Percentiles rank a stretch among this genome's conserved stretches.
These are phyloP conservation scores for Hypocrella siamensis DNA, from an alignment of 2,329 filamentous ascomycete genomes.

Conservation along the genomic window DNA sequence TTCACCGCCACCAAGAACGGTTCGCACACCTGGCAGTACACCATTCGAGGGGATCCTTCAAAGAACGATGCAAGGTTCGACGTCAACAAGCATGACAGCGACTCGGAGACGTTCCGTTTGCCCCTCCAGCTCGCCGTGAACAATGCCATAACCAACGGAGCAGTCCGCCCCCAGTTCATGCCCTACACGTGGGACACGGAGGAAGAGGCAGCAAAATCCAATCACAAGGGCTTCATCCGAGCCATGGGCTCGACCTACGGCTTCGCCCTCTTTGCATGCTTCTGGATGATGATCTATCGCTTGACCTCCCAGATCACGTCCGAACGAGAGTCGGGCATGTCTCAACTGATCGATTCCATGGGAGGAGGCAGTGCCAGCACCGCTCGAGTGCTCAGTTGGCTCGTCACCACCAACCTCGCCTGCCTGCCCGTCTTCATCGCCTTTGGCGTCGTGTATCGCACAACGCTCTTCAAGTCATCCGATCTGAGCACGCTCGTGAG, in stretches of 20 bases:
- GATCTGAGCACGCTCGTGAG: slow-evolving; percentile 17
- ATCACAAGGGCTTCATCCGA: too few relatives aligned
- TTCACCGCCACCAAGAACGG: slow-evolving; percentile 1
- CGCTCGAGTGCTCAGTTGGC: slow-evolving; percentile 11
- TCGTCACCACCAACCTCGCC: slow-evolving; percentile 11
- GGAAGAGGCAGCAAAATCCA: too few relatives aligned
- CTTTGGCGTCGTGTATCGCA: slow-evolving; percentile 18
- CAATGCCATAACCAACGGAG: slow-evolving; percentile 14
- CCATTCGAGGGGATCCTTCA: slow-evolving; percentile 10
- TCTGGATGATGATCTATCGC: slow-evolving; percentile 8
- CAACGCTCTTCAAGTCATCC: slow-evolving; percentile 13
- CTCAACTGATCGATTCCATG: slow-evolving; percentile 18
- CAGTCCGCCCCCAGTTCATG: too few relatives aligned
- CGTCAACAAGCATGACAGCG: slow-evolving; percentile 21
- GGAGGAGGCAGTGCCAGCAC: slow-evolving; percentile 24
- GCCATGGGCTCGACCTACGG: slow-evolving; percentile 8
- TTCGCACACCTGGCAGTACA: slow-evolving; percentile 14
- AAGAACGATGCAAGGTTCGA: slow-evolving; percentile 26
- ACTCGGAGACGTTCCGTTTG: slow-evolving; percentile 9
- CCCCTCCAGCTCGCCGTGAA: slow-evolving; percentile 18
- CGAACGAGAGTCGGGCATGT: slow-evolving; percentile 16
- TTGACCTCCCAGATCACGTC: slow-evolving; percentile 9
- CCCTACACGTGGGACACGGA: too few relatives aligned
- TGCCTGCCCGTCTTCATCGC: slow-evolving; percentile 23
- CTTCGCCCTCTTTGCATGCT: slow-evolving; percentile 10